Conservation (phyloP, 129 eudicot species). For the Pulicaria dysenterica region DNA sequence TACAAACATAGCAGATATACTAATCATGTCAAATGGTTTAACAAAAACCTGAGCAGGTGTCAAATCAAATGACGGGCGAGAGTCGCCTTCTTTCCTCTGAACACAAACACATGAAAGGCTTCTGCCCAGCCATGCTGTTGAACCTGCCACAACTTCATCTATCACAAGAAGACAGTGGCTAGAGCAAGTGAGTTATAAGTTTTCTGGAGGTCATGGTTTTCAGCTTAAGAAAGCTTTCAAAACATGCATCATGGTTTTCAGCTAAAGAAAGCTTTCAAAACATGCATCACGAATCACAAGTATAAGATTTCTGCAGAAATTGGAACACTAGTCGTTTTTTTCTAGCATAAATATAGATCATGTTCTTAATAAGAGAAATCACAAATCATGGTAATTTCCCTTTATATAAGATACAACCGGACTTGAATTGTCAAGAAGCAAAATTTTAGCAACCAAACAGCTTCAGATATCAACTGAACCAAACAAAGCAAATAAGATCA, state of each 20-base stretch:
- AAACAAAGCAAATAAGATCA: background rate
- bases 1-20: constrained; percentile 16
- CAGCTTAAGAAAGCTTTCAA: constrained; percentile 17
- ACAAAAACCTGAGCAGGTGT: constrained; percentile 80
- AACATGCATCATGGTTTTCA: constrained; percentile 19
- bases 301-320: constrained; percentile 4
- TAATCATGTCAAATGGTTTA: background rate
- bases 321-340: background rate
- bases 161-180: constrained; percentile 37
- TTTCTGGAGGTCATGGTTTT: background rate
- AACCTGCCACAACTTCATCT: constrained; percentile 97
- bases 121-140: constrained; percentile 99
- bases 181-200: constrained; percentile 12
- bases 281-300: too few relatives aligned
- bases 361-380: constrained; percentile 1
- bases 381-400: constrained; percentile 11
- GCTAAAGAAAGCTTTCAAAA: background rate
- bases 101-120: constrained; percentile 98
- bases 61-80: constrained; percentile 93
- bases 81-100: constrained; percentile 83
- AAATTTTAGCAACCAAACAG: background rate
- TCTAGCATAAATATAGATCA: constrained; percentile 2
- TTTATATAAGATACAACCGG: background rate
- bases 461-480: background rate
- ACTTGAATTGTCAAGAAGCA: constrained; percentile 4